Percentiles rank a stretch among this genome's conserved stretches.
phyloP scores from a whole-genome alignment of 148 eudicot genomes.

The Fagopyrum esculentum region DNA sequence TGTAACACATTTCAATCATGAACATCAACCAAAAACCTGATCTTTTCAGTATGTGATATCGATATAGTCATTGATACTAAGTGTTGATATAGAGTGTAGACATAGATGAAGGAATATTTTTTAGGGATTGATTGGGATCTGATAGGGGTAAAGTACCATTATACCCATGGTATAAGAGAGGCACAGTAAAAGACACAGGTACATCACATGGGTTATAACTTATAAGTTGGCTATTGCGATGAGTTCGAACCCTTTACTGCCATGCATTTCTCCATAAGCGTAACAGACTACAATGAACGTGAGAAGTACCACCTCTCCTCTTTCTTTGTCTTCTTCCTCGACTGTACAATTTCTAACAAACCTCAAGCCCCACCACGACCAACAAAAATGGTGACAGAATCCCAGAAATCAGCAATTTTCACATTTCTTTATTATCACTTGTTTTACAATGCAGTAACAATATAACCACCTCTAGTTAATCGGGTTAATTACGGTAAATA shows the following conservation, averaged over 20 bases:
- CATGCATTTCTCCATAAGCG: not conserved
- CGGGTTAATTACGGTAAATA: no score
- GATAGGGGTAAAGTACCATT: not conserved
- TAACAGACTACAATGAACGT: not conserved
- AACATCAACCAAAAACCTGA: not conserved
- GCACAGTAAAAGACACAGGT: not conserved
- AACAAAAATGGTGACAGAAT: not conserved
- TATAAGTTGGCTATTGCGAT: not conserved
- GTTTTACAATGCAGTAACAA: no score
- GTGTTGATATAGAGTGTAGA: not conserved
- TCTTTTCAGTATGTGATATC: no score
- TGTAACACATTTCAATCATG: not conserved
- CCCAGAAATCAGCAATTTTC: not conserved
- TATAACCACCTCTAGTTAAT: no score
- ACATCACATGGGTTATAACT: constrained; percentile 8
- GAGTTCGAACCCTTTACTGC: not conserved
- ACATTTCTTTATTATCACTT: no score
- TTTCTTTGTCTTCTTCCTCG: constrained; percentile 10
- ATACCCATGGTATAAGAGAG: not conserved
- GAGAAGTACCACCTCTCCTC: not conserved
- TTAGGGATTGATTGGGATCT: not conserved
- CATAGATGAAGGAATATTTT: constrained; percentile 8
- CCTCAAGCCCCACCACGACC: not conserved
- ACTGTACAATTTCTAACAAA: constrained; percentile 8
- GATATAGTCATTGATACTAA: no score